Conservation (phyloP, 1,284 basidiomycete species). For the Melampsora medusae region DNA sequence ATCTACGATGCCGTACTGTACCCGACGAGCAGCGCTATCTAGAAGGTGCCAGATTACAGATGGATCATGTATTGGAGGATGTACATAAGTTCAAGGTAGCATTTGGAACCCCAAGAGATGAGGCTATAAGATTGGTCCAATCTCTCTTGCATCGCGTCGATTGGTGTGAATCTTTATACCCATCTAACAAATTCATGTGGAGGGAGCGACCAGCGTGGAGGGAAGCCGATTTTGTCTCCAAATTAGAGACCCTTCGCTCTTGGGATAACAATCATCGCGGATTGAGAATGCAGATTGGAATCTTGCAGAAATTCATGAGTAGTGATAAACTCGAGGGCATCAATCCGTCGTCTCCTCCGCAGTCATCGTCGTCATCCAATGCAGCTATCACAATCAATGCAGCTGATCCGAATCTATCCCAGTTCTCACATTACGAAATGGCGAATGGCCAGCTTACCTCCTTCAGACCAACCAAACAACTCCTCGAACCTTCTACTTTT, state of each 20-base stretch:
- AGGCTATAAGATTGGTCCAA: constrained; percentile 65
- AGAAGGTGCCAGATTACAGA: constrained; percentile 31
- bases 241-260: constrained; percentile 79
- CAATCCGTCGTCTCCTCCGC: constrained; percentile 63
- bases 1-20: constrained; percentile 70
- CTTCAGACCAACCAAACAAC: constrained; percentile 36
- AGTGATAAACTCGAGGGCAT: constrained; percentile 84
- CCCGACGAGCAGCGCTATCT: constrained; percentile 37
- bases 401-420: constrained; percentile 50
- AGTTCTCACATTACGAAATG: constrained; percentile 28
- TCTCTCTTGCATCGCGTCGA: constrained; percentile 75
- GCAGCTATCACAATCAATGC: constrained; percentile 51
- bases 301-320: constrained; percentile 85
- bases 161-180: constrained; percentile 80
- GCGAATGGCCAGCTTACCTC: constrained; percentile 25
- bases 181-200: constrained; percentile 74
- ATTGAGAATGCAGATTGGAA: constrained; percentile 71
- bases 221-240: constrained; percentile 67
- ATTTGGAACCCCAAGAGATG: constrained; percentile 16
- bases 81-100: constrained; percentile 34
- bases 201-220: constrained; percentile 71
- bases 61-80: constrained; percentile 41
- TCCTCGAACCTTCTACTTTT: constrained; percentile 66
- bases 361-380: constrained; percentile 62
- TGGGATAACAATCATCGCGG: constrained; percentile 81